Evolutionary conservation across 805 yeast genomes (phyloP).

Genomic region (Schwanniomyces vanrijiae): DNA sequence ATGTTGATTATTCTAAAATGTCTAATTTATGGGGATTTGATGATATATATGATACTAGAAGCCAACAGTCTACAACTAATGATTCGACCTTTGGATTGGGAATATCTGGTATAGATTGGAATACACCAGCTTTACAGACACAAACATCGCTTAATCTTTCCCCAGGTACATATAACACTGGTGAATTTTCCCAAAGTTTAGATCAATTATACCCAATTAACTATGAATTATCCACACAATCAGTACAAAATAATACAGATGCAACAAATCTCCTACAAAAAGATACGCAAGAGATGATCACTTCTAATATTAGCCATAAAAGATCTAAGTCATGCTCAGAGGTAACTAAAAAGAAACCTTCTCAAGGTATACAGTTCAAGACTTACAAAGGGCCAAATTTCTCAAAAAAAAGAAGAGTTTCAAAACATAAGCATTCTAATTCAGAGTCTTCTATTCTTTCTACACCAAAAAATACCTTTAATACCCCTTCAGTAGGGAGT

Average conservation of each 20-base stretch:
- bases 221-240: conserved; percentile 8
- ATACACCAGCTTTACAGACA: conserved; percentile 1
- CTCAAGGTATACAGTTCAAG: conserved; percentile 22
- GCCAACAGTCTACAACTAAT: conserved; percentile 14
- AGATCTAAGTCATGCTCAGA: conserved; percentile 28
- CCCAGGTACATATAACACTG: not conserved
- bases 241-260: conserved; percentile 17
- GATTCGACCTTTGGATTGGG: conserved; percentile 27
- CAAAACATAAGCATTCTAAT: conserved; percentile 21
- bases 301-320: conserved; percentile 11
- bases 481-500: conserved; percentile 1
- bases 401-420: conserved; percentile 6
- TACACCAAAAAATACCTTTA: not conserved
- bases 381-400: conserved; percentile 27
- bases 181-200: conserved; percentile 18
- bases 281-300: conserved; percentile 6
- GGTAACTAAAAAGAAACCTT: conserved; percentile 7
- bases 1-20: not conserved
- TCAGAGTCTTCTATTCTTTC: conserved; percentile 17
- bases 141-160: not conserved
- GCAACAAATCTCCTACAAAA: conserved; percentile 6
- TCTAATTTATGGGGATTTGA: not conserved
- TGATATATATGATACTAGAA: conserved; percentile 3
- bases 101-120: conserved; percentile 24
- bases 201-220: conserved; percentile 18